These are phyloP conservation scores for Selaginella tamariscina DNA, from an alignment of 75 land plant genomes.

Conservation along the genomic window DNA sequence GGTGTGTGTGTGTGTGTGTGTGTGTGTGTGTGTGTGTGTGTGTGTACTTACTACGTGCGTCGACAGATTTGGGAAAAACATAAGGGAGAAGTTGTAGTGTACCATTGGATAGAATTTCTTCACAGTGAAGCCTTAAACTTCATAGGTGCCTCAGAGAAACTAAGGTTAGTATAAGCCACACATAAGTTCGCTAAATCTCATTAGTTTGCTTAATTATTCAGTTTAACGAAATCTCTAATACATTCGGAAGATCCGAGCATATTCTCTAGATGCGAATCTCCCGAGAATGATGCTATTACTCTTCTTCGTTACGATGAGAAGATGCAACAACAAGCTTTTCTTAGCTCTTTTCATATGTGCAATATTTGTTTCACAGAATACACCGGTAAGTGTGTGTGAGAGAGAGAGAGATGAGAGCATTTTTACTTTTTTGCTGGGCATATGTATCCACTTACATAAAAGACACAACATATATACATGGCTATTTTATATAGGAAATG, in stretches of 20 bases:
- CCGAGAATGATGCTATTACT: slow-evolving; percentile 41
- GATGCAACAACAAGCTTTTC: slow-evolving; percentile 40
- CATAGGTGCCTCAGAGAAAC: slow-evolving; percentile 37
- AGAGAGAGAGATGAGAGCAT: too few relatives aligned
- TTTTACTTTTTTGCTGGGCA: too few relatives aligned
- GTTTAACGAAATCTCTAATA: too few relatives aligned
- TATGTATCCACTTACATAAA: too few relatives aligned
- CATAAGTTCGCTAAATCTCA: too few relatives aligned
- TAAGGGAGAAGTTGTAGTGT: slow-evolving; percentile 54
- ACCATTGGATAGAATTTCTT: slow-evolving; percentile 75
- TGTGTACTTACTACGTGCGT: too few relatives aligned
- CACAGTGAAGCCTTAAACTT: slow-evolving; percentile 35
- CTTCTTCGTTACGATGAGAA: slow-evolving; percentile 58
- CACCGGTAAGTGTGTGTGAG: slow-evolving; percentile 40
- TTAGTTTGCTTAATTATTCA: too few relatives aligned
- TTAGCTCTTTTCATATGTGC: slow-evolving; percentile 44
- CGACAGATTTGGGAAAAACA: slow-evolving; percentile 60
- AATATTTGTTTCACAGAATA: slow-evolving; percentile 60
- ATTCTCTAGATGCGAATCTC: slow-evolving; percentile 40
- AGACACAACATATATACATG: too few relatives aligned
- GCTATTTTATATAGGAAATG: too few relatives aligned
- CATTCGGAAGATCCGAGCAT: slow-evolving; percentile 39
- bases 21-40: too few relatives aligned
- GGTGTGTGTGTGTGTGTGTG: too few relatives aligned
- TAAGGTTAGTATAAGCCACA: slow-evolving; percentile 50